Base-by-base conservation (phyloP, 2,329 filamentous ascomycete species). In the Nakataea oryzae region DNA sequence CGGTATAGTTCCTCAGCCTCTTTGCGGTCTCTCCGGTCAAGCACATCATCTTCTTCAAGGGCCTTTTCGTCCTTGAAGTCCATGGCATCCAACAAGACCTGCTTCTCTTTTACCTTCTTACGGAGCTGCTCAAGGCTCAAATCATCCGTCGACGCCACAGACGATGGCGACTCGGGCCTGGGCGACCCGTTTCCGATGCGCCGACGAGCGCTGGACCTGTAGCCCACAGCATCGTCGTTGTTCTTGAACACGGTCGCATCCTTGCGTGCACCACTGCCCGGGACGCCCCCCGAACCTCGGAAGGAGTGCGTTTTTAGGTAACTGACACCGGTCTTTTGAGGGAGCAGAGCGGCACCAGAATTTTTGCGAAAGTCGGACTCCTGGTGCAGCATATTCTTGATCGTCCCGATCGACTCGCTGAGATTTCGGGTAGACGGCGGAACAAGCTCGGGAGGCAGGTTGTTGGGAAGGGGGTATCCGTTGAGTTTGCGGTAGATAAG, bases 161-260 rank as follows among this genome's bases (percentile, higher is more conserved):
- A 88, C 2, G 83, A 81, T 12, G 90, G 90, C 4, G 88, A 87
- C 30, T 88, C 86, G 8, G 93, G 91, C 2, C 92, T 93, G 58
- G 92, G 91, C 11, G 92, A 95, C 55, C 79, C 79, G 64, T 85
- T 87, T 59, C 81, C 91, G 62, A 96, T 77, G 67, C 95, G 86
- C 66, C 93, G 90, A 66, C 95, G 90, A 61, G 95, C 95, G 73
- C 93, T 97, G 14, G 95, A 97, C 68, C 88, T 89, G 71, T 99
- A 99, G 6, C 91, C 92, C 69, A 96, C 85, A 64, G 92, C 89
- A 67, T 96, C 91, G 69, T 96, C 92, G 67, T 97, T 95, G 72
- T 97, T 97, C 71, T 96, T 93, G 76, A 93, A 99, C 3, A 97
- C 89, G 0, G 95, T 99, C 3, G 90, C 95, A 76, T 99, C 95